A percentile compares a stretch with the other conserved stretches of the same genome.
phyloP scores from a whole-genome alignment of 2,329 filamentous ascomycete genomes.

The Hymenoscyphus albidus region DNA sequence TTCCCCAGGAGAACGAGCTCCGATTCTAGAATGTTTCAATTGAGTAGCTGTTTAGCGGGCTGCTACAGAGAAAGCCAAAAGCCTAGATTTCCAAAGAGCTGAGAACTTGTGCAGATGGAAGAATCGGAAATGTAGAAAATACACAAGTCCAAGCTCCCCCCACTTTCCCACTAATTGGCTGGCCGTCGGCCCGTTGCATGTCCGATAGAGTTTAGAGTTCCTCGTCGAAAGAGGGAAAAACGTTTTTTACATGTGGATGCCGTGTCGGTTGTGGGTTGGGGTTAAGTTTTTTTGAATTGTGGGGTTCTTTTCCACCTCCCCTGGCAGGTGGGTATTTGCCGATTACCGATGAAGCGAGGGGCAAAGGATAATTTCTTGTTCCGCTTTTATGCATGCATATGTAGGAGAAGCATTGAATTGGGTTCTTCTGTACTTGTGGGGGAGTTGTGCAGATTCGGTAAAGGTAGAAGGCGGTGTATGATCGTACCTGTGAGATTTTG shows the following conservation, averaged over 20 bases:
- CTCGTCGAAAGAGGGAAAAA: not conserved
- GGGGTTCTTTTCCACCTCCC: not conserved
- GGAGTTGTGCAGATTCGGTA: not conserved
- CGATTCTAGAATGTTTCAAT: no score
- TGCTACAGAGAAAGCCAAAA: not conserved
- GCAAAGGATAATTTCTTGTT: not conserved
- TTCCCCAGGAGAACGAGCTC: no score
- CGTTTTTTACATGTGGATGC: not conserved
- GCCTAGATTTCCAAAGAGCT: not conserved
- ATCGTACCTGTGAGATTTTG: not conserved
- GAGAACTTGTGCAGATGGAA: not conserved
- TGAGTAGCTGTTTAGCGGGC: no score
- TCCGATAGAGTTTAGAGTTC: not conserved
- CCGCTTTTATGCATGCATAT: conserved; percentile 3
- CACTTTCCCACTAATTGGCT: not conserved
- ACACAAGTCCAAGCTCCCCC: not conserved
- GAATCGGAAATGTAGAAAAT: not conserved
- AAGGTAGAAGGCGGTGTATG: not conserved
- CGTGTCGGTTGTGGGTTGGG: not conserved
- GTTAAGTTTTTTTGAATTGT: not conserved
- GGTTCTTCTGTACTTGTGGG: not conserved
- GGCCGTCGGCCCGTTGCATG: not conserved
- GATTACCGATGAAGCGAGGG: not conserved
- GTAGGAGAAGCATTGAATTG: not conserved
- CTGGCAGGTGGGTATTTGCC: not conserved